A percentile compares a stretch with the other conserved stretches of the same genome.
Evolutionary conservation across 1,284 basidiomycete species (phyloP).

Genomic region (Sparassis latifolia): DNA sequence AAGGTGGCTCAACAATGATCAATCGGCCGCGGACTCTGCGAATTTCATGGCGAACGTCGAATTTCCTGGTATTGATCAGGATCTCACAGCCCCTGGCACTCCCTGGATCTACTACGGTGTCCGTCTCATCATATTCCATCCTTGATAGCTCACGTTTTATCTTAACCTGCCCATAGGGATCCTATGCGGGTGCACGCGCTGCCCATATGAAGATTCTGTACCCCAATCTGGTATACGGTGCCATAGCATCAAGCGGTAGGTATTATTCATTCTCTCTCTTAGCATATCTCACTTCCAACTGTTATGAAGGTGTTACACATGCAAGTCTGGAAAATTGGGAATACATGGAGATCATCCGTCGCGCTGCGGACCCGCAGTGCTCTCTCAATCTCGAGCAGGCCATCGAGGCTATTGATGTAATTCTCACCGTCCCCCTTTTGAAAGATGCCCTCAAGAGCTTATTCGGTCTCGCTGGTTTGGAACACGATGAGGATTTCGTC

Average conservation of each 20-base stretch:
- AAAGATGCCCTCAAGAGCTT: constrained; percentile 53
- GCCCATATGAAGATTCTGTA: constrained; percentile 89
- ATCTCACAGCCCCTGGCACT: constrained; percentile 60
- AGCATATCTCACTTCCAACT: background rate
- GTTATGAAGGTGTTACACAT: constrained; percentile 57
- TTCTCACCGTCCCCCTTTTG: constrained; percentile 44
- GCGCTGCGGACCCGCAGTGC: constrained; percentile 68
- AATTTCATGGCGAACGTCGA: constrained; percentile 83
- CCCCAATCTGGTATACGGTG: constrained; percentile 85
- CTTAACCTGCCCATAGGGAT: constrained; percentile 43
- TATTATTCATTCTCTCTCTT: background rate
- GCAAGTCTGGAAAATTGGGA: constrained; percentile 72
- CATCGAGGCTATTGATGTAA: constrained; percentile 55
- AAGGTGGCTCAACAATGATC: constrained; percentile 84
- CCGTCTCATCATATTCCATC: constrained; percentile 13
- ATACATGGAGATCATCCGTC: constrained; percentile 84
- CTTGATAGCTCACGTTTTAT: background rate
- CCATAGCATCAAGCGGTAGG: constrained; percentile 84
- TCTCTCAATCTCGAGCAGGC: constrained; percentile 62
- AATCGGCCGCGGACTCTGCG: constrained; percentile 89
- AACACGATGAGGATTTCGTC: constrained; percentile 76
- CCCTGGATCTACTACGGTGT: constrained; percentile 97
- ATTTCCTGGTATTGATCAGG: constrained; percentile 66
- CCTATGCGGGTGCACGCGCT: constrained; percentile 89
- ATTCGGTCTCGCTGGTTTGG: constrained; percentile 65